Conservation (phyloP, 2,329 filamentous ascomycete species). For the Fusarium marasasianum region DNA sequence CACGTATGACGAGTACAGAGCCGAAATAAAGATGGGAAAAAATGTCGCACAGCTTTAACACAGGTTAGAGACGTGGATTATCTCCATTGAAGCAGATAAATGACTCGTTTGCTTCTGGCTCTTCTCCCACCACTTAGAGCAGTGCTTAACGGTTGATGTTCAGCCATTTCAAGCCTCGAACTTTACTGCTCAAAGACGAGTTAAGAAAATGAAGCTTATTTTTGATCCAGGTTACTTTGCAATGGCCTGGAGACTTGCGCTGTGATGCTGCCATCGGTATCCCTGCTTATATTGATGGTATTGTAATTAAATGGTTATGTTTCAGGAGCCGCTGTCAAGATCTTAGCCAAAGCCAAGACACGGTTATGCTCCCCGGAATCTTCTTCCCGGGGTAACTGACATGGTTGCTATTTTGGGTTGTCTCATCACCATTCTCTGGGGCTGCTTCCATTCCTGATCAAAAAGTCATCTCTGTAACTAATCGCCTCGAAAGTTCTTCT, state of each 20-base stretch:
- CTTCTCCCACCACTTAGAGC: background rate
- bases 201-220: background rate
- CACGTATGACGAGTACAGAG: conserved; percentile 26
- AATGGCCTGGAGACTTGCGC: too few relatives aligned
- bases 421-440: background rate
- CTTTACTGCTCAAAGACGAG: background rate
- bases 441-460: conserved; percentile 1
- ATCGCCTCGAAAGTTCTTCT: background rate
- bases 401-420: conserved; percentile 31
- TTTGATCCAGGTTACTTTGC: background rate
- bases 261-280: background rate
- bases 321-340: background rate
- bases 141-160: background rate
- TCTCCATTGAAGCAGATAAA: background rate
- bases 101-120: background rate
- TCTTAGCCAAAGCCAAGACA: conserved; percentile 12
- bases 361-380: background rate
- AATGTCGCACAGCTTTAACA: conserved; percentile 14
- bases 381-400: conserved; percentile 7
- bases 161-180: background rate
- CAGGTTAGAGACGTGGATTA: background rate
- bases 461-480: background rate
- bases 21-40: background rate
- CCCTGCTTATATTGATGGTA: background rate
- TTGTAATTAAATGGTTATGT: background rate